These are phyloP conservation scores for Sphaerobolus stellatus DNA, from an alignment of 1,284 basidiomycete genomes.

Conservation along the genomic window DNA sequence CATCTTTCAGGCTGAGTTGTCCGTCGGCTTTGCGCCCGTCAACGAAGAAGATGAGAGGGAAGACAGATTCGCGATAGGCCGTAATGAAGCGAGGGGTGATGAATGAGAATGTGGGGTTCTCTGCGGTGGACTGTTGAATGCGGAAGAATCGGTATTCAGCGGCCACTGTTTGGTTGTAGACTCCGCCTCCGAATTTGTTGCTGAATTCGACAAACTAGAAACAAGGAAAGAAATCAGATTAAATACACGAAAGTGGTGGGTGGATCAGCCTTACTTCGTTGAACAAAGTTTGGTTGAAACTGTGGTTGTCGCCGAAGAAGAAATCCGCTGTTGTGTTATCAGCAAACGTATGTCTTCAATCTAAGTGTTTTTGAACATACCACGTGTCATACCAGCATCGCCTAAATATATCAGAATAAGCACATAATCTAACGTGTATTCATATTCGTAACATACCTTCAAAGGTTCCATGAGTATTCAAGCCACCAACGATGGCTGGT, in stretches of 20 bases:
- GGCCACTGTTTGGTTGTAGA: neutral
- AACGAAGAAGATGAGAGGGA: neutral
- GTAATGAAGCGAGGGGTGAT: neutral
- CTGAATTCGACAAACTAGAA: neutral
- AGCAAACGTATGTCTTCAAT: too few relatives aligned
- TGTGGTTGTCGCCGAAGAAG: neutral
- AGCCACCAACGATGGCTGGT: slow-evolving; percentile 2
- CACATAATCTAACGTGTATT: too few relatives aligned
- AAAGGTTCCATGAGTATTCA: slow-evolving; percentile 2
- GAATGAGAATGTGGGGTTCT: neutral
- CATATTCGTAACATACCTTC: neutral
- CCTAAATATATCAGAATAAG: too few relatives aligned
- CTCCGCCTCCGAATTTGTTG: neutral
- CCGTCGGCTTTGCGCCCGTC: neutral
- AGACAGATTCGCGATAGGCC: neutral
- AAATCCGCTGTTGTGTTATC: neutral
- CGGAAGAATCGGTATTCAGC: neutral
- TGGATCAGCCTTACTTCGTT: too few relatives aligned
- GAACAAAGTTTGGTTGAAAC: neutral
- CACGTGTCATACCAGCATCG: slow-evolving; percentile 3
- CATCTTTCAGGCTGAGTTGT: neutral
- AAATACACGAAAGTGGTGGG: neutral
- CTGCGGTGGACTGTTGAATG: neutral
- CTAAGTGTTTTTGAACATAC: too few relatives aligned
- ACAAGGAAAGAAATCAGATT: neutral